These are phyloP conservation scores for Aspergillus sclerotialis DNA, from an alignment of 2,329 filamentous ascomycete species.

Conservation along the genomic window DNA sequence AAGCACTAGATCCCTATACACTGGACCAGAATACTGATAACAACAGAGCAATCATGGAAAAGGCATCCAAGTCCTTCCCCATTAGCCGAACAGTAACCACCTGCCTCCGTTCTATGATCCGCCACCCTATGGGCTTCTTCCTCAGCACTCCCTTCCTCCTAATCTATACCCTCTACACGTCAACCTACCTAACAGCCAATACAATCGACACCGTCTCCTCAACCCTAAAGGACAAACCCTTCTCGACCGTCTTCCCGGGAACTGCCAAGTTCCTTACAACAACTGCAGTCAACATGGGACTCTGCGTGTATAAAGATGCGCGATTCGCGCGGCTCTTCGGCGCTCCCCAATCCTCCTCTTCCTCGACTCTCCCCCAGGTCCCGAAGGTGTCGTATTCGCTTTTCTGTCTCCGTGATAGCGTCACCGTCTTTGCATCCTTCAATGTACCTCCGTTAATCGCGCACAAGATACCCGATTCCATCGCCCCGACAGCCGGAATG, in stretches of 20 bases:
- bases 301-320: conserved; percentile 86
- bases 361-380: conserved; percentile 36
- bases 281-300: conserved; percentile 70
- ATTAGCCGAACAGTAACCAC: conserved; percentile 35
- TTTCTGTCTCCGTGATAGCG: conserved; percentile 74
- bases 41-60: conserved; percentile 43
- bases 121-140: conserved; percentile 37
- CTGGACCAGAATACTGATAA: too few species aligned
- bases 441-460: conserved; percentile 78
- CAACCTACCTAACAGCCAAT: conserved; percentile 87
- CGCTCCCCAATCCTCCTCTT: conserved; percentile 41
- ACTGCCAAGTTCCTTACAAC: conserved; percentile 75
- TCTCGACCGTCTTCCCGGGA: conserved; percentile 61
- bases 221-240: conserved; percentile 52
- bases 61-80: conserved; percentile 38
- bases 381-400: conserved; percentile 66
- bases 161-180: conserved; percentile 63
- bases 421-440: conserved; percentile 89
- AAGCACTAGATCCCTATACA: too few species aligned
- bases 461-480: conserved; percentile 53
- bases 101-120: conserved; percentile 33
- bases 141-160: conserved; percentile 43
- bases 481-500: conserved; percentile 39
- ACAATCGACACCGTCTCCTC: conserved; percentile 73
- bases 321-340: conserved; percentile 80